phyloP scores from a whole-genome alignment of 2,329 filamentous ascomycete species.

The Ophiocordyceps camponoti-rufipedis region DNA sequence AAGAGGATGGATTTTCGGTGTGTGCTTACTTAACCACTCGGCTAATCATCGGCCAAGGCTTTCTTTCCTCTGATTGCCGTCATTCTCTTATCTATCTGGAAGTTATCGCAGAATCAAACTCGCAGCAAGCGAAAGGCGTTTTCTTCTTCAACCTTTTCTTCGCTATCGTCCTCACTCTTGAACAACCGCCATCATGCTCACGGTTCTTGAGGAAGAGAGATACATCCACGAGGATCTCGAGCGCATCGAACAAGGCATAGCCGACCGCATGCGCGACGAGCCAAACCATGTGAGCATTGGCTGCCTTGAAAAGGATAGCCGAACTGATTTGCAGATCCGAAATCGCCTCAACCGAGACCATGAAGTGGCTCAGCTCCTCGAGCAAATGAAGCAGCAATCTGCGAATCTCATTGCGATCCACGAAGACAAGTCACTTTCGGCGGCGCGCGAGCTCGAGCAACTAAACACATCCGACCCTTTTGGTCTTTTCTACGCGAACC shows the following conservation, averaged over 20 bases:
- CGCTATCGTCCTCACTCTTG: neutral
- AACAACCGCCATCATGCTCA: constrained; percentile 26
- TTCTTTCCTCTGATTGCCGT: too few species aligned
- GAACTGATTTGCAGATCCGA: constrained; percentile 37
- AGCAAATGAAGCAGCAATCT: constrained; percentile 77
- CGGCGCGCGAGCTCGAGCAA: constrained; percentile 63
- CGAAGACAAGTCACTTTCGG: constrained; percentile 54
- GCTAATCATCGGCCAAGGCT: too few species aligned
- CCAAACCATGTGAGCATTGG: constrained; percentile 54
- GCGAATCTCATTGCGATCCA: constrained; percentile 67
- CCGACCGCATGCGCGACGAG: constrained; percentile 75
- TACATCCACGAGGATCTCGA: constrained; percentile 93
- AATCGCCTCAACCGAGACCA: constrained; percentile 83
- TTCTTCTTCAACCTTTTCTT: neutral
- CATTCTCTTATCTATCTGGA: too few species aligned
- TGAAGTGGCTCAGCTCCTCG: constrained; percentile 71
- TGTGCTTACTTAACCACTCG: neutral
- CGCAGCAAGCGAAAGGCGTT: too few species aligned
- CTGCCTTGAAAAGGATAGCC: constrained; percentile 2
- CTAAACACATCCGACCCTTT: constrained; percentile 76
- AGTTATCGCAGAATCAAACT: neutral
- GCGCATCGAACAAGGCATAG: constrained; percentile 82
- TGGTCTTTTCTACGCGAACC: constrained; percentile 77
- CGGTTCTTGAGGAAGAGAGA: constrained; percentile 84
- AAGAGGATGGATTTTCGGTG: neutral